Base-by-base conservation (phyloP, 331 rosid genomes). In the Ulmus americana region DNA sequence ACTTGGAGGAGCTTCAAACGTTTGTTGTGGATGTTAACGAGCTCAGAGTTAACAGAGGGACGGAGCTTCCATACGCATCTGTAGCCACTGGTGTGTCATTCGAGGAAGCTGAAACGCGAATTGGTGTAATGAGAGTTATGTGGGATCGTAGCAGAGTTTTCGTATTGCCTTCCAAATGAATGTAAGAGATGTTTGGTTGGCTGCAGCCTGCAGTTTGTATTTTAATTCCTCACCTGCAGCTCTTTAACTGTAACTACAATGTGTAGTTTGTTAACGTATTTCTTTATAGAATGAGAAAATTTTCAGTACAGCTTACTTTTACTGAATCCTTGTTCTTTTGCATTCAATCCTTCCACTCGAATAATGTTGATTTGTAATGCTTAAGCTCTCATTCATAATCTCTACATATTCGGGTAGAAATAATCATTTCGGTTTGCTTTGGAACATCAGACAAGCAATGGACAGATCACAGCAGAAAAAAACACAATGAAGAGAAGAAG, bases 81-180 rank as follows among this genome's bases (percentile, higher is more conserved):
- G 81, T 80, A 64, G 79, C 83, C 49, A 74, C 82, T 0, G 97
- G 96, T 50, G 64, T 69, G 45, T 71, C 96, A 5, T 91, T 91
- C 78, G 81, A 84, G 14, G 97, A 91, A 61, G 89, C 96, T 68
- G 90, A 82, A 70, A 46, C 67, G 43, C 88, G 80, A 79, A 58
- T 85, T 2, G 96, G 95, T 59, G 83, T 82, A 44, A 84, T 86
- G 95, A 76, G 95, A 80, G 95, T 88, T 55, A 70, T 88, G 64
- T 91, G 97, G 97, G 86, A 83, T 82, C 73, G 79, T 4, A 81
- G 71, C 74, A 84, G 78, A 83, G 57, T 79, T 51, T 75, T 59
- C 44, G 54, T 45, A 11, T 43, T 77, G 76, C 75, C 70, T 70
- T 69, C 85, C 12, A 59, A 77, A 54, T 57, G 76, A 82, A 59